A percentile compares a stretch with the other conserved stretches of the same genome.
Evolutionary conservation across 305 asterid genomes (phyloP).

Genomic region (Fraxinus platypoda): DNA sequence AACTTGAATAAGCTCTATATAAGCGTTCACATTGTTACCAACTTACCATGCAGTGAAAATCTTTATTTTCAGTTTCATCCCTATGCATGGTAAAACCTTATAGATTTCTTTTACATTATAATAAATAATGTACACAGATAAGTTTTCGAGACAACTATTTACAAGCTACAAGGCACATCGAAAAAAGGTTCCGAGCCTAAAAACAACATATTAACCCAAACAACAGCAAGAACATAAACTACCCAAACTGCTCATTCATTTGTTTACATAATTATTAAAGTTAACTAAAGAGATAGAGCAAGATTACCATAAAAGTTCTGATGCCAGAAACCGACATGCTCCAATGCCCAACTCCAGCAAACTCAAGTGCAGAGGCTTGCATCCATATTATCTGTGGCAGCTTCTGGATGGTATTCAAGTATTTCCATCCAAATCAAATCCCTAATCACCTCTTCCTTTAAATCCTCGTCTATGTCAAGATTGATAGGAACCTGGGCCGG

Average conservation of each 20-base stretch:
- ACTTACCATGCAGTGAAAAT: neutral
- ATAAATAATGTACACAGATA: neutral
- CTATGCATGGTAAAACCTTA: neutral
- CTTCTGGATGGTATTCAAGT: slow-evolving; percentile 35
- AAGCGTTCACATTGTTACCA: neutral
- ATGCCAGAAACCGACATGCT: neutral
- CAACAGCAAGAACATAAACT: neutral
- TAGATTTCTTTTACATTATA: neutral
- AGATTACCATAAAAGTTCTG: neutral
- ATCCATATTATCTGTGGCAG: slow-evolving; percentile 5
- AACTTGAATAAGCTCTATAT: neutral
- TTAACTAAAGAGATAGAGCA: neutral
- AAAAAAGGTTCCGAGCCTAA: neutral
- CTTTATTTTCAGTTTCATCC: neutral
- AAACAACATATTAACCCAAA: neutral
- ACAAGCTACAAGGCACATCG: neutral
- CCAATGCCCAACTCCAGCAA: neutral
- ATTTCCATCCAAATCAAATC: slow-evolving; percentile 38
- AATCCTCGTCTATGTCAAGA: slow-evolving; percentile 37
- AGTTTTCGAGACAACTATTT: neutral
- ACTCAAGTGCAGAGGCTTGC: slow-evolving; percentile 12
- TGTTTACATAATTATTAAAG: neutral
- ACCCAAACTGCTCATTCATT: neutral
- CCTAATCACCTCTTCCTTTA: slow-evolving; percentile 34
- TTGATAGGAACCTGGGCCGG: slow-evolving; percentile 35